These are phyloP conservation scores for Colletotrichum plurivorum DNA, from an alignment of 2,329 filamentous ascomycete genomes.

Conservation along the genomic window DNA sequence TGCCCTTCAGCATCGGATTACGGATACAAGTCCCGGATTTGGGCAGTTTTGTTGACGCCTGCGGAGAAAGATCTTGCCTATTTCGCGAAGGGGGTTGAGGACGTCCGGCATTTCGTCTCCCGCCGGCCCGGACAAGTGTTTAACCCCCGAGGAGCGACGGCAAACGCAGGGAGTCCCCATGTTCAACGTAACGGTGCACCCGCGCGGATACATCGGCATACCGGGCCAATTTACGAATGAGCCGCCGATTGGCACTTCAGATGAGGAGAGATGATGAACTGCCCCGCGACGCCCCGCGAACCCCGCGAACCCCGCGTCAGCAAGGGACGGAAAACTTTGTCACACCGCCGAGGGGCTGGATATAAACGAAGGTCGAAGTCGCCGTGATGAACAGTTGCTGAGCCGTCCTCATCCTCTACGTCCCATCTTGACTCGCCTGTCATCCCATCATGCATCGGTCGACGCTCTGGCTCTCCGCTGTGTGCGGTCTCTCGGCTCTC, in stretches of 20 bases:
- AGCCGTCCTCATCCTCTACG: too few species aligned
- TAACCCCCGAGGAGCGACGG: neutral
- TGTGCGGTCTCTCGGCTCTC: conserved; percentile 3
- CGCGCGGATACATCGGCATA: neutral
- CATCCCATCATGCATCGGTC: conserved; percentile 6
- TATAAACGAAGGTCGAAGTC: neutral
- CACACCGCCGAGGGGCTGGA: too few species aligned
- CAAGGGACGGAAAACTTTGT: neutral
- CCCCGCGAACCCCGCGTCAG: neutral
- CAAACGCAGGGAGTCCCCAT: neutral
- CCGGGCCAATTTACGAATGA: neutral
- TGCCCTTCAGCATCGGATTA: too few species aligned
- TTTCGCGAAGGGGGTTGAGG: too few species aligned
- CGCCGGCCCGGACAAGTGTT: neutral
- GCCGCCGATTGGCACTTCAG: neutral
- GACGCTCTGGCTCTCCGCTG: conserved; percentile 9
- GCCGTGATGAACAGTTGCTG: too few species aligned
- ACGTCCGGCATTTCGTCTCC: too few species aligned
- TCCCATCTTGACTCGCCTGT: neutral
- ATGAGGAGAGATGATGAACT: neutral
- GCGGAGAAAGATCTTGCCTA: too few species aligned
- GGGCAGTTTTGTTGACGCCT: too few species aligned
- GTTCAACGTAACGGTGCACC: neutral
- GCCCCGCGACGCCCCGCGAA: neutral
- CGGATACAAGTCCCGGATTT: too few species aligned